These are phyloP conservation scores for Xanthoconium stramineum DNA, from an alignment of 768 basidiomycete species.

Conservation along the genomic window DNA sequence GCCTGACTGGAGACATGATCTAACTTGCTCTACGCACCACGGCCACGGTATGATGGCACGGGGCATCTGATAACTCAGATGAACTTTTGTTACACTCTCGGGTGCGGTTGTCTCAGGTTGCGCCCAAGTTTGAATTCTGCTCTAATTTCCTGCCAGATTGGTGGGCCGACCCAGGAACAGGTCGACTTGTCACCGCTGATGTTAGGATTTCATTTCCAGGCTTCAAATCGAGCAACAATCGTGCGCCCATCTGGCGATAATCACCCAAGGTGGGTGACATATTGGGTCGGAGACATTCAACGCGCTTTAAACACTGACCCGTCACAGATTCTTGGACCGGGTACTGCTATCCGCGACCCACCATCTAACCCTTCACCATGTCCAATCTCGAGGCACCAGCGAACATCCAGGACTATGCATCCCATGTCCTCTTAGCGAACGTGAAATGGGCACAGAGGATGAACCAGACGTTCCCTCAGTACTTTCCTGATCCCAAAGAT, in stretches of 20 bases:
- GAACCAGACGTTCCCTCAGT: slow-evolving; percentile 20
- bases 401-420: not conserved
- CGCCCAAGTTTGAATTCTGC: no score
- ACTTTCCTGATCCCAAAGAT: slow-evolving; percentile 13
- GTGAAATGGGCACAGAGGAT: slow-evolving; percentile 18
- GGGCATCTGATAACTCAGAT: no score
- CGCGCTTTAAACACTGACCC: not conserved
- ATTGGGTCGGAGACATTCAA: not conserved
- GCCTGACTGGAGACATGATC: no score
- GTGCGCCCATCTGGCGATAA: not conserved
- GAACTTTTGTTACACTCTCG: no score
- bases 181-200: no score
- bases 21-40: no score
- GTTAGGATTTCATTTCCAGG: not conserved
- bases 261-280: not conserved
- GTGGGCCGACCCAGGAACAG: no score
- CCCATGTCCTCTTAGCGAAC: slow-evolving; percentile 12
- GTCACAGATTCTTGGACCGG: not conserved
- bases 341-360: no score
- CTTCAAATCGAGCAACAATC: not conserved
- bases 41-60: no score
- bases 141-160: no score
- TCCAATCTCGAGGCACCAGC: not conserved
- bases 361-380: not conserved
- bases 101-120: no score